phyloP scores from a whole-genome alignment of 2,329 filamentous ascomycete species.

The Microdochium nivale region DNA sequence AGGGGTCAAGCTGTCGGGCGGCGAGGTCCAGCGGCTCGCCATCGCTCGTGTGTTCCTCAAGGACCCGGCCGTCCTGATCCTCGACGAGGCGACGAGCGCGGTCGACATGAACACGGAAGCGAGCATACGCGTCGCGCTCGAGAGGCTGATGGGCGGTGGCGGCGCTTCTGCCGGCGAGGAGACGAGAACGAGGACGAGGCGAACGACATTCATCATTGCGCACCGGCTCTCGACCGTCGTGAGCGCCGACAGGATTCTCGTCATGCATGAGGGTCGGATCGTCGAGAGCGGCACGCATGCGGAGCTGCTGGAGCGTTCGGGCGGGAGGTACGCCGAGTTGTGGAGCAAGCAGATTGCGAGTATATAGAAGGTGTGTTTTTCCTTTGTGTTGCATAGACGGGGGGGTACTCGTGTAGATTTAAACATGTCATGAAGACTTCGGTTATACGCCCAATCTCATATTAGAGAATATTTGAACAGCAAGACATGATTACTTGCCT shows the following conservation, averaged over 20 bases:
- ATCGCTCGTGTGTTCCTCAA: constrained; percentile 29
- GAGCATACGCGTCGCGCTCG: constrained; percentile 35
- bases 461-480: no score
- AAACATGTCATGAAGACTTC: no score
- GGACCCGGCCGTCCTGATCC: constrained; percentile 18
- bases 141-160: constrained; percentile 25
- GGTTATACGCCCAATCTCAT: no score
- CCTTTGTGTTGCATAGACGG: no score
- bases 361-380: neutral
- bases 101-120: constrained; percentile 35
- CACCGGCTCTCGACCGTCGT: constrained; percentile 33
- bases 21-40: constrained; percentile 40
- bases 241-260: constrained; percentile 43
- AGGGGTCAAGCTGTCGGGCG: constrained; percentile 38
- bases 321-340: constrained; percentile 40
- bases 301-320: constrained; percentile 29
- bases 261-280: constrained; percentile 41
- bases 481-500: no score
- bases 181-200: constrained; percentile 15
- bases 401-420: no score
- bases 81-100: constrained; percentile 44
- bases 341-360: constrained; percentile 36
- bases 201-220: constrained; percentile 44
- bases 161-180: no score
- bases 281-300: constrained; percentile 42